Base-by-base conservation (phyloP, 306 rosid genomes). In the Citrullus colocynthis region DNA sequence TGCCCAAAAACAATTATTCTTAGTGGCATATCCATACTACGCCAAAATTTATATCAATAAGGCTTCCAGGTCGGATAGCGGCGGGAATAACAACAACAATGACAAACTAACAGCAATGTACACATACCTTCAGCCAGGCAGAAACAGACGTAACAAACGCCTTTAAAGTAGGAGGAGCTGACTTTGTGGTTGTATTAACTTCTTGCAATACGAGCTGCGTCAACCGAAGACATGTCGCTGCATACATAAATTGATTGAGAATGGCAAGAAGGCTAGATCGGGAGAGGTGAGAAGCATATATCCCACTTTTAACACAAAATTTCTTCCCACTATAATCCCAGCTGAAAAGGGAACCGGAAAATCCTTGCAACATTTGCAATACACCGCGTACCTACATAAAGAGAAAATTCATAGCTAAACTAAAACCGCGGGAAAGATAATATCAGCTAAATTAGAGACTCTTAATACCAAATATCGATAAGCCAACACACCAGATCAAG, bases 281-380 rank as follows among this genome's bases (percentile, higher is more conserved):
- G 44, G 97, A 92, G 58, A 92, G 88, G 79, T 95, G 98, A 5
- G 82, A 70, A 42, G 90, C 81, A 74, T 89, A 82, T 3, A 89
- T 83, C 83, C 97, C 90, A 32, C 62, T 83, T 83, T 95, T 87
- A 61, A 81, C 86, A 65, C 81, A 79, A 78, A 89, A 95, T 74
- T 78, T 39, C 41, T 81, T 86, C 45, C 39, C 87, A 42, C 9
- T 74, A 1, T 71, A 76, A 59, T 92, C 93, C 98, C 98, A 95
- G 67, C 14, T 79, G 79, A 95, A 95, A 9, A 89, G 58, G 49
- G 93, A 82, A 75, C 96, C 80, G 6, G 93, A 86, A 85, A 88
- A 88, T 65, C 98, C 98, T 89, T 95, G 98, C 58, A 95, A 78
- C 87, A 90, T 95, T 85, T 92, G 91, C 16, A 95, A 83, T 80